Base-by-base conservation (phyloP, 2,329 filamentous ascomycete species). In the Sporothrix brunneoviolacea region DNA sequence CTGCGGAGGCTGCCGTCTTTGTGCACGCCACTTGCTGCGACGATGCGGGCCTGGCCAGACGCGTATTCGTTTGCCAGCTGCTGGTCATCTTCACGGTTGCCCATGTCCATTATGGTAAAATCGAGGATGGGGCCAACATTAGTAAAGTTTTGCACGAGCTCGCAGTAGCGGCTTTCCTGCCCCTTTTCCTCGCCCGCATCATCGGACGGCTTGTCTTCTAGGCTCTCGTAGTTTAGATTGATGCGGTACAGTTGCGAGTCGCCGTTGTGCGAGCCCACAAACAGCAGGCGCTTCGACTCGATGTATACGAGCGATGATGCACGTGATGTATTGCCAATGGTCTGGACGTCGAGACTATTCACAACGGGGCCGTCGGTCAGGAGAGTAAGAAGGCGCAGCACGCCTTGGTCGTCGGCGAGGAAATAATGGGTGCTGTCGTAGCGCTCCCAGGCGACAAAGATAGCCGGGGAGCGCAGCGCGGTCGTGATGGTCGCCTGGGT, bases 81-180 rank as follows among this genome's bases (percentile, higher is more conserved):
- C 8, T 76, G 81, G 56, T 93, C 86, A 19, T 84, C 84, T 53
- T 88, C 84, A 50, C 88, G 77, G 59, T 89, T 91, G 0, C 91
- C 91, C 76, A 97, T 86, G 61, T 97, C 93, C 89, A 97, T 95
- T 15, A 98, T 82, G 1, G 87, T 84, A 59, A 98, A 96, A 64
- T 98, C 93, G 35, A 97, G 70, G 37, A 98, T 74, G 0, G 93
- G 93, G 0, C 87, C 90, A 59, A 97, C 88, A 62, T 95, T 98
- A 4, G 80, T 72, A 50, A 94, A 75, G 0, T 81, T 85, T 62
- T 95, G 89, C 9, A 93, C 65, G 4, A 91, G 67, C 42, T 83
- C 73, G 53, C 91, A 72, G 18, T 0, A 74, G 62, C 21, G 63
- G 58, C 24, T 8, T 21, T n/a, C 16, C 32, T 16, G 35, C 16